Base-by-base conservation (phyloP, 2,329 filamentous ascomycete genomes). In the Ophiostoma populinum region DNA sequence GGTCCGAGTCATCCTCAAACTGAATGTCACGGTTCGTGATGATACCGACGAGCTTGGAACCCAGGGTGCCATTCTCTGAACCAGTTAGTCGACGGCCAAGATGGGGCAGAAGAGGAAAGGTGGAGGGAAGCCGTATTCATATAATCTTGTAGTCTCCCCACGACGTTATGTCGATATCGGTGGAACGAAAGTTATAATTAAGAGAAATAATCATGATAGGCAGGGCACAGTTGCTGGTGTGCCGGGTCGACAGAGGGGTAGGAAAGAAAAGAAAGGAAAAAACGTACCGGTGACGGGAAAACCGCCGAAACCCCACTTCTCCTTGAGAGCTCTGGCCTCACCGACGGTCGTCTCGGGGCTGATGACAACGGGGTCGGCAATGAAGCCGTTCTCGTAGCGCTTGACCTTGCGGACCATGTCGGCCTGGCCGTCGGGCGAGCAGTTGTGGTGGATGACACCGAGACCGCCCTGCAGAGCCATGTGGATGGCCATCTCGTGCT, bases 151-250 rank as follows among this genome's bases (percentile, higher is more conserved):
- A 61, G 59, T 66, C 60, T 93, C 85, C 82, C 71, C 85, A 93
- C 65, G 69, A 82, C 80, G 70, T 75, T 63, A 69, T 68, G 76
- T 80, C 79, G 72, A 41, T 77, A 92, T 70, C 82, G 83, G 90
- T 87, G 87, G 90, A 98, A 98, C 90, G 90, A 98, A 98, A 98
- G 90, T 95, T 95, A 94, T 41, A 40, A 61, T 65, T 70, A 67
- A 64, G 61, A 67, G 65, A 72, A 70, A 67, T 82, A 90, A 93
- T 93, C 81, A 85, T 65, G 26, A 16, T 32, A n/a, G 28, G 8
- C 2, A 7, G 20, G 15, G 11, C n/a, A n/a, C n/a, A n/a, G n/a
- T n/a, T n/a, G n/a, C n/a, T n/a, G n/a, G n/a, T n/a, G n/a, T n/a
- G n/a, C n/a, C n/a, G n/a, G n/a, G n/a, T n/a, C 53, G 48, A 61